Percentiles rank a stretch among this genome's conserved stretches.
Evolutionary conservation across 176 grass and related monocot genomes (phyloP).

Genomic region (Carex scoparia): DNA sequence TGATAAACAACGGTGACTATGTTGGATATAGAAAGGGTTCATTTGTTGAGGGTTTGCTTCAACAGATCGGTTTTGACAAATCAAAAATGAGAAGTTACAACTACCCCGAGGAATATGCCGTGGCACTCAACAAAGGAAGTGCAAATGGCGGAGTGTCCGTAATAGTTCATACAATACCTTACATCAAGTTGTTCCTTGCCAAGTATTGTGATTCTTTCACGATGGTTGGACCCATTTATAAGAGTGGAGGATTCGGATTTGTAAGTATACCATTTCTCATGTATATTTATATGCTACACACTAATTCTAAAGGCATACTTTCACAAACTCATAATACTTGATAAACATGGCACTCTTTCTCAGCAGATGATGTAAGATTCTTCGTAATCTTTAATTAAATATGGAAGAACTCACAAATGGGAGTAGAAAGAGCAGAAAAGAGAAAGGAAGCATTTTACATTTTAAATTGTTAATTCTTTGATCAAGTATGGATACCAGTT

Average conservation of each 20-base stretch:
- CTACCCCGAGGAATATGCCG: conserved; percentile 1
- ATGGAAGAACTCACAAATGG: not conserved
- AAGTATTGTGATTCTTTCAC: conserved; percentile 36
- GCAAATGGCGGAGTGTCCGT: conserved; percentile 45
- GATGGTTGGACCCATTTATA: conserved; percentile 58
- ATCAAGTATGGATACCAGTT: not conserved
- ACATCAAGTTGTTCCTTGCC: conserved; percentile 50
- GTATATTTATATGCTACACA: not conserved
- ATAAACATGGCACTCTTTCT: not conserved
- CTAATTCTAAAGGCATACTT: not conserved
- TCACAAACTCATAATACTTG: not conserved
- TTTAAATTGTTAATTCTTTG: not conserved
- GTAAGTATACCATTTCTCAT: conserved; percentile 35
- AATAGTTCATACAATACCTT: conserved; percentile 42
- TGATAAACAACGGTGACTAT: conserved; percentile 32
- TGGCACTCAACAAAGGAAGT: conserved; percentile 53
- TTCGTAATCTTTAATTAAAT: not conserved
- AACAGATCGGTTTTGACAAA: conserved; percentile 32
- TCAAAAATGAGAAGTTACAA: conserved; percentile 18
- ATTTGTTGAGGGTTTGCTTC: conserved; percentile 35
- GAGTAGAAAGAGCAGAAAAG: too few species aligned
- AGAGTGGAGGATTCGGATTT: conserved; percentile 46
- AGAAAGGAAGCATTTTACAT: too few species aligned
- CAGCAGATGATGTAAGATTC: not conserved
- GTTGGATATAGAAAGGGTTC: conserved; percentile 35